Percentiles rank a stretch among this genome's conserved stretches.
Conservation (phyloP, 2,329 filamentous ascomycete species). For the Aureobasidium musti region DNA sequence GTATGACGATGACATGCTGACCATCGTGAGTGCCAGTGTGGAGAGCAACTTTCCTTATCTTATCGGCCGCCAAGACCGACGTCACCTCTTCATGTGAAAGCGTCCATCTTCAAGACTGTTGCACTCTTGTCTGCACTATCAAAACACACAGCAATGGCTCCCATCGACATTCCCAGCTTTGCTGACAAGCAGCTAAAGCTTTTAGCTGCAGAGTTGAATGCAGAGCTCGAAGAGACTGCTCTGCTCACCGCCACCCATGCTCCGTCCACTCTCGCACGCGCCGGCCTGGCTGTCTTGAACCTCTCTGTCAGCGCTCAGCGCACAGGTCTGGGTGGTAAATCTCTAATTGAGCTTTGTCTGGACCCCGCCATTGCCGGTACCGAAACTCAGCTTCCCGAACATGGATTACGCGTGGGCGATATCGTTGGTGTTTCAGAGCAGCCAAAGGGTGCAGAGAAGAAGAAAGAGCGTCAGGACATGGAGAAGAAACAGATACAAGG, state of each 20-base stretch:
- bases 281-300: slow-evolving; percentile 77
- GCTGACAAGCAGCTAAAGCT: slow-evolving; percentile 70
- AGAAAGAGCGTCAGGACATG: slow-evolving; percentile 69
- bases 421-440: slow-evolving; percentile 77
- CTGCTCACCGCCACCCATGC: slow-evolving; percentile 67
- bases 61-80: slow-evolving; percentile 12
- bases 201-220: slow-evolving; percentile 68
- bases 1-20: slow-evolving; percentile 24
- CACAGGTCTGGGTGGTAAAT: slow-evolving; percentile 89
- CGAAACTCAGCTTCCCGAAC: slow-evolving; percentile 61
- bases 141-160: slow-evolving; percentile 23
- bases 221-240: slow-evolving; percentile 70
- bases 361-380: slow-evolving; percentile 67
- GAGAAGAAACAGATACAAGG: slow-evolving; percentile 69
- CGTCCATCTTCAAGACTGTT: neutral
- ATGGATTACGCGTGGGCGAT: slow-evolving; percentile 74
- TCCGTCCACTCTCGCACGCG: slow-evolving; percentile 69
- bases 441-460: slow-evolving; percentile 68
- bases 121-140: neutral
- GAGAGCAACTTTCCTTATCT: slow-evolving; percentile 10
- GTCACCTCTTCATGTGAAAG: slow-evolving; percentile 23
- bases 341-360: slow-evolving; percentile 74
- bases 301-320: slow-evolving; percentile 72
- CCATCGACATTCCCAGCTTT: slow-evolving; percentile 65
- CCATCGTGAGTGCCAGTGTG: neutral